These are phyloP conservation scores for Xanthoconium separans DNA, from an alignment of 1,284 basidiomycete genomes.

Conservation along the genomic window DNA sequence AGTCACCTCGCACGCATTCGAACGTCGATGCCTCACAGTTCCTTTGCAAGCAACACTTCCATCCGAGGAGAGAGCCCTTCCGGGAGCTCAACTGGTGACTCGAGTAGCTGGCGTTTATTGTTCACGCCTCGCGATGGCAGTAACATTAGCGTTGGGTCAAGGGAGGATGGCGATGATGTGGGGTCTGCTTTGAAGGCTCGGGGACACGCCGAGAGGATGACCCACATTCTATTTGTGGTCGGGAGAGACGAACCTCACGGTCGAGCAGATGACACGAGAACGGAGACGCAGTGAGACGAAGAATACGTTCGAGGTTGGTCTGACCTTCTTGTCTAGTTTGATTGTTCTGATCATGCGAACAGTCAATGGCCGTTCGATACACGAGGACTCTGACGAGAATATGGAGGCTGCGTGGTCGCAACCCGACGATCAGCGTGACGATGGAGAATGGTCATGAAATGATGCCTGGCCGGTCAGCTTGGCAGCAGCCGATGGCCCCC, in stretches of 20 bases:
- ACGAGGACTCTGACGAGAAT: slow-evolving; percentile 56
- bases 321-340: slow-evolving; percentile 19
- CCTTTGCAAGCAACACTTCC: slow-evolving; percentile 44
- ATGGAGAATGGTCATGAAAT: slow-evolving; percentile 38
- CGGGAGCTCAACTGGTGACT: slow-evolving; percentile 74
- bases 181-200: slow-evolving; percentile 31
- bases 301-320: slow-evolving; percentile 71
- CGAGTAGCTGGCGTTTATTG: slow-evolving; percentile 68
- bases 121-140: slow-evolving; percentile 74
- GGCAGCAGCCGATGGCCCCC: slow-evolving; percentile 31
- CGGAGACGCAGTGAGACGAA: slow-evolving; percentile 72
- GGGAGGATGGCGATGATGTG: slow-evolving; percentile 35
- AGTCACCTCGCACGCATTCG: slow-evolving; percentile 3
- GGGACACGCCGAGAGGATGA: slow-evolving; percentile 49
- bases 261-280: slow-evolving; percentile 59
- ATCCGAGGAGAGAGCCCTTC: slow-evolving; percentile 61
- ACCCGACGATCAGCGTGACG: slow-evolving; percentile 43
- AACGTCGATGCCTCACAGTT: slow-evolving; percentile 33
- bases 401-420: slow-evolving; percentile 11
- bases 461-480: slow-evolving; percentile 24
- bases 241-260: slow-evolving; percentile 34
- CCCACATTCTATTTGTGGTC: slow-evolving; percentile 22
- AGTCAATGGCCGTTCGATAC: slow-evolving; percentile 64
- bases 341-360: slow-evolving; percentile 1
- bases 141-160: slow-evolving; percentile 48